phyloP scores from a whole-genome alignment of 306 rosid genomes.

The Canavalia ensiformis region DNA sequence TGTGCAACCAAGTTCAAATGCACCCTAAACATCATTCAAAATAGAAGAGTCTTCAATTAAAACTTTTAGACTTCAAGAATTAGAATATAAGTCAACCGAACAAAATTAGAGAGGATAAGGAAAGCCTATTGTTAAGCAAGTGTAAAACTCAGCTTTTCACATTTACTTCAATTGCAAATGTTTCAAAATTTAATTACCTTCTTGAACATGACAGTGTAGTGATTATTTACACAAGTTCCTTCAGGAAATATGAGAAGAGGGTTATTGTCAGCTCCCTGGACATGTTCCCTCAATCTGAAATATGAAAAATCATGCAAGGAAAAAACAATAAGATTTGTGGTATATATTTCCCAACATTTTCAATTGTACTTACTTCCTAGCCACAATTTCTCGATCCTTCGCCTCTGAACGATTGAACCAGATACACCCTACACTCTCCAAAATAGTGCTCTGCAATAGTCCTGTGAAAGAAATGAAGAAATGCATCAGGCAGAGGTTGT shows the following conservation, averaged over 20 bases:
- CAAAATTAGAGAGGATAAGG: not conserved
- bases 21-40: constrained; percentile 67
- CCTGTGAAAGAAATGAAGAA: constrained; percentile 55
- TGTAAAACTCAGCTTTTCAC: constrained; percentile 6
- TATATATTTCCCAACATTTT: constrained; percentile 23
- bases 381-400: constrained; percentile 84
- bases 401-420: constrained; percentile 85
- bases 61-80: not conserved
- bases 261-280: constrained; percentile 74
- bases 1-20: constrained; percentile 90
- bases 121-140: not conserved
- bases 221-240: constrained; percentile 93
- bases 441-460: constrained; percentile 84
- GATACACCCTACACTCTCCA: constrained; percentile 92
- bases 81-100: not conserved
- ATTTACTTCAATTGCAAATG: constrained; percentile 5
- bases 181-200: constrained; percentile 55
- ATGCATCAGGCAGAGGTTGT: constrained; percentile 17
- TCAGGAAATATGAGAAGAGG: constrained; percentile 94
- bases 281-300: constrained; percentile 82
- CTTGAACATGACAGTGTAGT: constrained; percentile 92
- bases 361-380: constrained; percentile 72
- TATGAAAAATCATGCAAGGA: constrained; percentile 35
- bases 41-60: constrained; percentile 23
- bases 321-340: constrained; percentile 9